Conservation (phyloP, 331 rosid species). For the Rosa hybrid region DNA sequence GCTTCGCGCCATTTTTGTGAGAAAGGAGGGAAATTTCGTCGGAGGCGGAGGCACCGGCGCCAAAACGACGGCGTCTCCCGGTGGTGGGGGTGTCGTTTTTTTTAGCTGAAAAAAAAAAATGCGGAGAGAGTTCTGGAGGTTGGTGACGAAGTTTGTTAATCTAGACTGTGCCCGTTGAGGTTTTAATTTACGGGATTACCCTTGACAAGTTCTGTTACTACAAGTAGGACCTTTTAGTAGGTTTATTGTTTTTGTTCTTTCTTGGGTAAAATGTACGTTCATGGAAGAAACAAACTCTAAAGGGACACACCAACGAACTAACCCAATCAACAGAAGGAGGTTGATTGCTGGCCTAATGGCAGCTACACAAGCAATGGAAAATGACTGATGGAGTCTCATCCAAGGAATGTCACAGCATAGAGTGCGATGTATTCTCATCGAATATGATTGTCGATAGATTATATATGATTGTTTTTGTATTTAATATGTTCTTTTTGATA, state of each 20-base stretch:
- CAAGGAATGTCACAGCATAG: too few species aligned
- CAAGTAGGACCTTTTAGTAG: not conserved
- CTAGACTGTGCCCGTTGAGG: constrained; percentile 32
- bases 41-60: constrained; percentile 63
- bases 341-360: too few species aligned
- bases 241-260: too few species aligned
- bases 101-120: not conserved
- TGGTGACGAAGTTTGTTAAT: constrained; percentile 12
- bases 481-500: not conserved
- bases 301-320: not conserved
- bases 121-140: constrained; percentile 2
- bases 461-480: not conserved
- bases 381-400: too few species aligned
- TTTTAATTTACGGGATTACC: constrained; percentile 33
- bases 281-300: not conserved
- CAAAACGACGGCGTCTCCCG: constrained; percentile 73
- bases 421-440: too few species aligned
- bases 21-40: not conserved
- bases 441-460: too few species aligned
- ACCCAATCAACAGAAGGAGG: too few species aligned
- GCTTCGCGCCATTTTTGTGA: constrained; percentile 38
- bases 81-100: not conserved
- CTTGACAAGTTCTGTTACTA: not conserved
- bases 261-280: not conserved
- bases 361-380: too few species aligned